Base-by-base conservation (phyloP, 495 filamentous ascomycete genomes). In the Penicillium lagena region DNA sequence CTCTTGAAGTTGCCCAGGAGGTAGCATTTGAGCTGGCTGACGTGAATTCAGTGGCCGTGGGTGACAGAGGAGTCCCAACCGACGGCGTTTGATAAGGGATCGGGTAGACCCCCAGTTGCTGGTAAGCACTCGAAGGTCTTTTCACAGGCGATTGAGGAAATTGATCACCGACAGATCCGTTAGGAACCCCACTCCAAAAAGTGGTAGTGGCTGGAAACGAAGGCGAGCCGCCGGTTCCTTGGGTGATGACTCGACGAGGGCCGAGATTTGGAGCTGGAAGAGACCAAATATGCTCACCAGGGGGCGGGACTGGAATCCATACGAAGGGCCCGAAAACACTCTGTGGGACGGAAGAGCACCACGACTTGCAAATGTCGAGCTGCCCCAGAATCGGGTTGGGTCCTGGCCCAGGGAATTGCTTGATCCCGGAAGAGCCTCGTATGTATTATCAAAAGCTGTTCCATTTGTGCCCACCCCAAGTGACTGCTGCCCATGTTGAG, bases 11-110 rank as follows among this genome's bases (percentile, higher is more conserved):
- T 22, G 42, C 63, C 80, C 80, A 83, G 14, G 78, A 58, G 13
- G 56, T 62, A 12, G 51, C 56, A 15, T 73, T 75, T 7, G 61
- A 37, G 42, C 49, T 65, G 22, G 57, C 47, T 4, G 70, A 58
- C 37, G 79, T 83, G 54, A 96, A 96, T 57, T 95, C 89, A 14
- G 78, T 78, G 27, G 90, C 89, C 39, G 87, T 83, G 4, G 91
- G 87, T 12, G 90, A 95, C 13, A 97, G 78, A 5, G 86, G 76
- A 27, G 89, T 87, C 31, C 89, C 85, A 50, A 86, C 80, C 29
- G 87, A 78, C 35, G 79, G 81, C 49, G 85, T 78, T 43, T 81
- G 81, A 62, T 87, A 94, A 22, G 75, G 52, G 35, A 64, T 55
- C 10, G 72, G 63, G 57, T 80, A 82, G 44, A 78, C 49, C 33